Evolutionary conservation across 129 eudicot species (phyloP), one percentile per base, ranked within the genome.

Genomic region (Logfia minima): DNA sequence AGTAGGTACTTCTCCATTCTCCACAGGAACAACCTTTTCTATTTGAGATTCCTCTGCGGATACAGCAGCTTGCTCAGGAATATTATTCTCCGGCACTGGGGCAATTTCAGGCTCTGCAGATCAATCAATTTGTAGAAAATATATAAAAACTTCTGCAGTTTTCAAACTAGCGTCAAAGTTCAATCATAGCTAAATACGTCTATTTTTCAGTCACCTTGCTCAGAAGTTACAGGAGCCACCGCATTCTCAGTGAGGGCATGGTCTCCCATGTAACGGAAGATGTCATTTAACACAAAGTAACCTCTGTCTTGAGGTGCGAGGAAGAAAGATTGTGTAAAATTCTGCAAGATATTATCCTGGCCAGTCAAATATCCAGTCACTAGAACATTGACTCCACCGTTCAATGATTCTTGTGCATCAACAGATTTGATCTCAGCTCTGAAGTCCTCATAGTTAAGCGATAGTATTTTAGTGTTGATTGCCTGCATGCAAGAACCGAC

Each of bases 251-350:
- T 77, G n/a, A 72, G 66, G 83, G 39, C 81, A 26, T 74, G 83
- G 59, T 70, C 75, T 41, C 23, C 86, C 84, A 88, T 65, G 69
- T 86, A 95, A 5, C 90, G 87, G 65, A 95, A 88, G 32, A 95
- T 86, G 84, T 95, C 97, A 68, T 92, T 95, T 77, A 95, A 73
- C 78, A 95, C 97, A 84, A 81, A 95, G 90, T 83, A 95, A 16
- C 99, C 99, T 63, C 75, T 85, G 24, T 95, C 94, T 77, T 95
- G 99, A 3, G 99, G 97, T 22, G 99, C 99, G 31, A 95, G 96
- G 71, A 95, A 95, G 77, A 95, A 95, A 64, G 88, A 64, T 70
- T 95, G 99, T 8, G 92, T 41, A 48, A 95, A 94, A 66, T 80
- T 73, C 68, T 85, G 85, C 23, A 61, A 65, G 35, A 76, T 29